phyloP scores from a whole-genome alignment of 2,329 filamentous ascomycete genomes.

The Claviceps sp. region DNA sequence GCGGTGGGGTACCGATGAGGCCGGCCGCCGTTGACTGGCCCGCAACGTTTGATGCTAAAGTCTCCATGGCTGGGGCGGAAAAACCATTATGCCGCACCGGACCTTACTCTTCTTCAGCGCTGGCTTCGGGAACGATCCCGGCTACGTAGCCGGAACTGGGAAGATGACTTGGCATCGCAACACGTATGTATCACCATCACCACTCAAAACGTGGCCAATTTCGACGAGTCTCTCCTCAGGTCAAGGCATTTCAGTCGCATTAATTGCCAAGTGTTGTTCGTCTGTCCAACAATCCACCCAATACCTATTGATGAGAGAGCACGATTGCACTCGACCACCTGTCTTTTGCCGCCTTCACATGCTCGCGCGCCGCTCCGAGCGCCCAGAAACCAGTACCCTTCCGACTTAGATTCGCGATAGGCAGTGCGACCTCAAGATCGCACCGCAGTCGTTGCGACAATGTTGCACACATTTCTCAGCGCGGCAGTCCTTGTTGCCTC shows the following conservation, averaged over 20 bases:
- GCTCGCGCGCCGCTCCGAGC: background rate
- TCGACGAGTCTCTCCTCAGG: no score
- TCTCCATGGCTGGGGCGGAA: slow-evolving; percentile 3
- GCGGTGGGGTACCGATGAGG: background rate
- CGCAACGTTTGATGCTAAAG: no score
- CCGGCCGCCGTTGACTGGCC: background rate
- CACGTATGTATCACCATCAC: no score
- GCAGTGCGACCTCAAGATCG: background rate
- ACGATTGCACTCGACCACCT: background rate
- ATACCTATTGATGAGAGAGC: background rate
- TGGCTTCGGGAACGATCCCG: no score
- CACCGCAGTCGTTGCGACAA: slow-evolving; percentile 5
- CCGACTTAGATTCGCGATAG: background rate
- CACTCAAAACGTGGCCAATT: no score
- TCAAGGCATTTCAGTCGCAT: no score
- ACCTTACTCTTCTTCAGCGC: background rate
- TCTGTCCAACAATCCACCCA: no score
- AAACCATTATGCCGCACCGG: slow-evolving; percentile 7
- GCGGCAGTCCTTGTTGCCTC: slow-evolving; percentile 24
- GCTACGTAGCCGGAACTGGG: no score
- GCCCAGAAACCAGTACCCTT: background rate
- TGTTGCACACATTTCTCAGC: slow-evolving; percentile 15
- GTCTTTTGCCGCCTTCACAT: background rate
- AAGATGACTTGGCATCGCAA: no score
- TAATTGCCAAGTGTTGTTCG: no score